These are phyloP conservation scores for Aureobasidium sp. DNA, from an alignment of 2,329 filamentous ascomycete genomes.

Conservation along the genomic window DNA sequence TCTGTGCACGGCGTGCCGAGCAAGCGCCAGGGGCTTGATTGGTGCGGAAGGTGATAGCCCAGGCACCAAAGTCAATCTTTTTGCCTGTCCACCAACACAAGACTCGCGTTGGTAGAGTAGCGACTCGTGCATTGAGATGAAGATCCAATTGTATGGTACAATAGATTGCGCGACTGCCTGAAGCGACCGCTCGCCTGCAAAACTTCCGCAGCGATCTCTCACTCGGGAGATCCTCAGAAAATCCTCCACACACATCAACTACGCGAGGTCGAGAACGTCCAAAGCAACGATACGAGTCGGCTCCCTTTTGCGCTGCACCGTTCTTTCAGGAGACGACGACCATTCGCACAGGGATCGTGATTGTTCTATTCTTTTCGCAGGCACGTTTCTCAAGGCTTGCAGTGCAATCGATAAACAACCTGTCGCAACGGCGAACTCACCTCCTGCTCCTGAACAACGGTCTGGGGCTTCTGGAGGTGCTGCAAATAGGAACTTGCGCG, in stretches of 20 bases:
- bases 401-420: not conserved
- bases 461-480: not conserved
- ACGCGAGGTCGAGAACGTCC: not conserved
- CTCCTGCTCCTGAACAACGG: slow-evolving; percentile 15
- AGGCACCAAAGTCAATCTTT: slow-evolving; percentile 8
- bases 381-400: not conserved
- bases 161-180: not conserved
- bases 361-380: not conserved
- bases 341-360: not conserved
- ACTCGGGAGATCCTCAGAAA: not conserved
- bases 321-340: slow-evolving; percentile 8
- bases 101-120: not conserved
- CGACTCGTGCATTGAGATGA: slow-evolving; percentile 9
- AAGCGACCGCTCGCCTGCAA: not conserved
- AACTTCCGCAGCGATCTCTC: not conserved
- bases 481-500: not conserved
- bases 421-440: slow-evolving; percentile 12
- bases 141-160: not conserved
- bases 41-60: not conserved
- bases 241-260: not conserved
- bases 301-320: not conserved
- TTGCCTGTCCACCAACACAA: not conserved
- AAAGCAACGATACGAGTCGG: not conserved
- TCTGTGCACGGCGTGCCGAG: slow-evolving; percentile 4
- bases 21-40: slow-evolving; percentile 12